These are phyloP conservation scores for Clausena lansium DNA, from an alignment of 345 rosid genomes.

Conservation along the genomic window DNA sequence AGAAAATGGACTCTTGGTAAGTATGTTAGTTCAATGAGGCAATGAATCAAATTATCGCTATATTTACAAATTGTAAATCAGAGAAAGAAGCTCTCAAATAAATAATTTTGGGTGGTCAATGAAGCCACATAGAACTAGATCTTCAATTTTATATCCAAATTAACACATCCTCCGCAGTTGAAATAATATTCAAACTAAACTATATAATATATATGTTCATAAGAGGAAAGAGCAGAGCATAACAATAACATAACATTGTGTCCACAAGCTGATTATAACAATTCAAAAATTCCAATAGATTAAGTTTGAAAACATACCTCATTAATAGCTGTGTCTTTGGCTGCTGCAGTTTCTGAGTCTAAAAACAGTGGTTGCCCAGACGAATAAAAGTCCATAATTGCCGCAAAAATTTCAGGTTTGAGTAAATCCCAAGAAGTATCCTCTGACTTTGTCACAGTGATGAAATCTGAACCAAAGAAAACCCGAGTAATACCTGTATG, in stretches of 20 bases:
- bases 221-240: background rate
- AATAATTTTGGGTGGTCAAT: background rate
- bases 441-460: conserved; percentile 87
- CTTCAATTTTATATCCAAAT: background rate
- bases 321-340: conserved; percentile 83
- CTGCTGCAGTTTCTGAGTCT: conserved; percentile 63
- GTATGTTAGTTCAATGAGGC: background rate
- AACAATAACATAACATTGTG: background rate
- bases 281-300: background rate
- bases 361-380: conserved; percentile 84
- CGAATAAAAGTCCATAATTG: conserved; percentile 91
- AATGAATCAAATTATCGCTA: background rate
- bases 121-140: background rate
- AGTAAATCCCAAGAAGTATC: conserved; percentile 82
- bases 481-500: conserved; percentile 69
- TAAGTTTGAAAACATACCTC: conserved; percentile 44
- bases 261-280: background rate
- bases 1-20: background rate
- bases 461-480: conserved; percentile 88
- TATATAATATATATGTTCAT: background rate
- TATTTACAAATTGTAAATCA: background rate
- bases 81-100: background rate
- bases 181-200: background rate
- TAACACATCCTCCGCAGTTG: background rate
- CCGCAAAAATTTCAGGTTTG: conserved; percentile 91